Percentiles rank a stretch among this genome's conserved stretches.
Evolutionary conservation across 2,329 filamentous ascomycete species (phyloP).

Genomic region (Monilinia fructicola): DNA sequence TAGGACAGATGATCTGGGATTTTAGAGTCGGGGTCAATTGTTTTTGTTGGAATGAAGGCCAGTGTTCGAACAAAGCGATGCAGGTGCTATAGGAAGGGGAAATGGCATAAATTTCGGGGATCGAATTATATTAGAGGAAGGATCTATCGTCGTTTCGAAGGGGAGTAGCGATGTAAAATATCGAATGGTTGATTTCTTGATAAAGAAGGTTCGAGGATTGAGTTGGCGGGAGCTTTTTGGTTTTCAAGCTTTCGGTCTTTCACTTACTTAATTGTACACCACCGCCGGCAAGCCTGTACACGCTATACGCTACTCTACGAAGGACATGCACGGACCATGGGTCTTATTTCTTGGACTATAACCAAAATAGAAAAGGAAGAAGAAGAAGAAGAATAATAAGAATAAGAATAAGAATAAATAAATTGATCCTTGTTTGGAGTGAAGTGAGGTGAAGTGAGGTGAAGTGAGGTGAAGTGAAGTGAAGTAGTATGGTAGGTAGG

Average conservation of each 20-base stretch:
- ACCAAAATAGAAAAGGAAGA: constrained; percentile 4
- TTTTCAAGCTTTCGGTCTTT: constrained; percentile 23
- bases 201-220: constrained; percentile 22
- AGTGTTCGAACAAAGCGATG: constrained; percentile 33
- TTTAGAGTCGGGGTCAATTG: constrained; percentile 32
- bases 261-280: constrained; percentile 21
- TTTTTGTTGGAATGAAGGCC: constrained; percentile 34
- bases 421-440: neutral
- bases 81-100: constrained; percentile 12
- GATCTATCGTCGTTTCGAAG: constrained; percentile 25
- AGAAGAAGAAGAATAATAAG: neutral
- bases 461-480: neutral
- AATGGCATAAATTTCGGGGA: constrained; percentile 3
- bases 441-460: neutral
- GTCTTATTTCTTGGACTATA: neutral
- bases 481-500: too few species aligned
- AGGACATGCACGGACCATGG: constrained; percentile 1
- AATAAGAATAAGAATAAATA: neutral
- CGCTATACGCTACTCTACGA: constrained; percentile 5
- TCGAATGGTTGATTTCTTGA: constrained; percentile 17
- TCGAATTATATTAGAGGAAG: constrained; percentile 23
- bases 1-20: constrained; percentile 31
- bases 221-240: constrained; percentile 21
- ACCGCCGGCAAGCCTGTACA: constrained; percentile 19
- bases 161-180: constrained; percentile 18